These are phyloP conservation scores for Xylaria acuta DNA, from an alignment of 495 filamentous ascomycete genomes.

Conservation along the genomic window DNA sequence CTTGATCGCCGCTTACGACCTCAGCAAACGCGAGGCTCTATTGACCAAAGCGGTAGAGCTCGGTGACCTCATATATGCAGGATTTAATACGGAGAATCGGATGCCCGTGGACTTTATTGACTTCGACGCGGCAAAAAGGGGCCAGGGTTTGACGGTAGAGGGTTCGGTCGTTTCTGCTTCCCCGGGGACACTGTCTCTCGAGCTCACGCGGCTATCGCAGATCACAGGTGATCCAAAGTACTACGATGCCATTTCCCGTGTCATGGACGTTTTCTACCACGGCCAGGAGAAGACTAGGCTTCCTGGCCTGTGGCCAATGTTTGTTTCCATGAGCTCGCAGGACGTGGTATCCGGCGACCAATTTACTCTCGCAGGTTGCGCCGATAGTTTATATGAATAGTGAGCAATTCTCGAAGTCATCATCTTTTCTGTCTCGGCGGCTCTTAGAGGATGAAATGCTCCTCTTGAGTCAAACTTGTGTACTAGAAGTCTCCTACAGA, in stretches of 20 bases:
- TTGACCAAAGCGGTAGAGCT: slow-evolving; percentile 83
- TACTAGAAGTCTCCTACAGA: too few relatives aligned
- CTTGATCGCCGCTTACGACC: slow-evolving; percentile 77
- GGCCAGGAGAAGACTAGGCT: slow-evolving; percentile 71
- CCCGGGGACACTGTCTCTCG: slow-evolving; percentile 69
- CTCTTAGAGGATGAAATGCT: neutral
- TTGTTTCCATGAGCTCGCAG: slow-evolving; percentile 64
- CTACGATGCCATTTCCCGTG: slow-evolving; percentile 85
- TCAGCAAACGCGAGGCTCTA: slow-evolving; percentile 72
- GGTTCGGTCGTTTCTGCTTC: slow-evolving; percentile 42
- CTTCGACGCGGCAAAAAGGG: slow-evolving; percentile 57
- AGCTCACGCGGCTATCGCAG: slow-evolving; percentile 87
- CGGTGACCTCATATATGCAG: slow-evolving; percentile 80
- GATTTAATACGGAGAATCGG: slow-evolving; percentile 86
- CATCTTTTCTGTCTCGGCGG: neutral
- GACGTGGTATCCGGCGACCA: slow-evolving; percentile 44
- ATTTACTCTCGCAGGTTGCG: slow-evolving; percentile 76
- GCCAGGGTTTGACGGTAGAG: slow-evolving; percentile 43
- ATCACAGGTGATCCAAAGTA: slow-evolving; percentile 85
- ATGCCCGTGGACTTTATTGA: slow-evolving; percentile 74
- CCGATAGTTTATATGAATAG: slow-evolving; percentile 91
- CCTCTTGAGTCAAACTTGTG: neutral
- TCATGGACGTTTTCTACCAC: slow-evolving; percentile 77
- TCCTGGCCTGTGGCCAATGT: slow-evolving; percentile 84
- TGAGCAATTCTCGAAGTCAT: neutral